phyloP scores from a whole-genome alignment of 805 yeast species.

The Schizosaccharomyces japonicus region DNA sequence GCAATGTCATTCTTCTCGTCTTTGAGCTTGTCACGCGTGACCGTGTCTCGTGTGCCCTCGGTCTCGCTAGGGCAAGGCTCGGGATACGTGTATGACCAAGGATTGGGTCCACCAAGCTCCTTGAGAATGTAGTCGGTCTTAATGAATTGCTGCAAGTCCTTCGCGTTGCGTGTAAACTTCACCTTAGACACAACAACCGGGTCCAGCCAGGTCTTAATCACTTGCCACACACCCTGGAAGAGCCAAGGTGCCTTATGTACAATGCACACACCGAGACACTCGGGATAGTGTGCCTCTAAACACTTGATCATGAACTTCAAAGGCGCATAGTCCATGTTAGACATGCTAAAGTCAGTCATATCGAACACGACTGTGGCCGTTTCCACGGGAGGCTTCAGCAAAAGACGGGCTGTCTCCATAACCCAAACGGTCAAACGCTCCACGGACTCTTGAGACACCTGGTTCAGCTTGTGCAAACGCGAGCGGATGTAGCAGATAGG shows the following conservation, averaged over 20 bases:
- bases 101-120: constrained; percentile 52
- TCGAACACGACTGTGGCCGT: constrained; percentile 71
- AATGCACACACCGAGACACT: constrained; percentile 58
- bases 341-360: constrained; percentile 55
- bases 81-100: constrained; percentile 32
- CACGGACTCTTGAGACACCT: constrained; percentile 46
- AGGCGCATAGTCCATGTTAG: constrained; percentile 81
- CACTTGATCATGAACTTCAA: constrained; percentile 73
- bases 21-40: constrained; percentile 22
- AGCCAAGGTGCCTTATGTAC: constrained; percentile 95
- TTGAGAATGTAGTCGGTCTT: constrained; percentile 37
- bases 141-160: constrained; percentile 44
- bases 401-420: constrained; percentile 63
- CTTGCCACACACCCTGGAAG: constrained; percentile 81
- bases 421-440: constrained; percentile 50
- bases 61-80: constrained; percentile 40
- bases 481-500: constrained; percentile 71
- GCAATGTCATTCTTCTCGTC: constrained; percentile 32
- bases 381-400: constrained; percentile 51
- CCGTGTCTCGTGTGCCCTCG: constrained; percentile 20
- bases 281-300: constrained; percentile 93
- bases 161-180: constrained; percentile 45
- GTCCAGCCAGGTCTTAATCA: constrained; percentile 81
- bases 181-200: constrained; percentile 89
- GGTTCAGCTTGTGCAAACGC: constrained; percentile 42